Evolutionary conservation across 1,284 basidiomycete genomes (phyloP).

Genomic region (Testicularia cyperi): DNA sequence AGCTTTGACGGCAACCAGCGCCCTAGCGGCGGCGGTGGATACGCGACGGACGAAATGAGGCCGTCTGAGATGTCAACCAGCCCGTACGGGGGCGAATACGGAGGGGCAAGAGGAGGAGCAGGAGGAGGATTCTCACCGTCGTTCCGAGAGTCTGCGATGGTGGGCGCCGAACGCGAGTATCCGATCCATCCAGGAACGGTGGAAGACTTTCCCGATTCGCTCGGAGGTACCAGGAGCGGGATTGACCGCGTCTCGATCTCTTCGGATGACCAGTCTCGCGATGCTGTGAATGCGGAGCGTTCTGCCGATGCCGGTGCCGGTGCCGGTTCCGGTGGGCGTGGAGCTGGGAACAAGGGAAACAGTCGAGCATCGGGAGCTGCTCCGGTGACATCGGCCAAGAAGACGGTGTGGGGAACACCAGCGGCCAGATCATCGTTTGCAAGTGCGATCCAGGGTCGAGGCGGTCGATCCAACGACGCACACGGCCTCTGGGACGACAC

Average conservation of each 20-base stretch:
- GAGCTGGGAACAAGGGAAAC: background rate
- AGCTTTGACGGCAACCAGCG: conserved; percentile 24
- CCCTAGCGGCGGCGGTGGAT: conserved; percentile 1
- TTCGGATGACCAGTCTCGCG: conserved; percentile 12
- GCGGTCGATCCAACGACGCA: conserved; percentile 9
- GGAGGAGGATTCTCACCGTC: conserved; percentile 28
- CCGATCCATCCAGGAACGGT: conserved; percentile 48
- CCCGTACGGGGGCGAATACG: background rate
- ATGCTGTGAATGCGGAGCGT: conserved; percentile 1
- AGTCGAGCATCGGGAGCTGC: background rate
- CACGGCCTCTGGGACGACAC: conserved; percentile 32
- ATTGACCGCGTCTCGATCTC: conserved; percentile 24
- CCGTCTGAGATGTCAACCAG: background rate
- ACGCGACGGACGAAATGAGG: background rate
- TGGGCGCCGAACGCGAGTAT: conserved; percentile 55
- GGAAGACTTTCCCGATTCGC: conserved; percentile 48
- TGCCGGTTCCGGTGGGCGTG: background rate
- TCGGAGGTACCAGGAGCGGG: conserved; percentile 13
- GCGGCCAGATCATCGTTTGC: conserved; percentile 39
- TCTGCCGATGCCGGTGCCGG: too few species aligned
- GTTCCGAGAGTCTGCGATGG: conserved; percentile 53
- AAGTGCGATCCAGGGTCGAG: conserved; percentile 26
- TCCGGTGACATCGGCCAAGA: conserved; percentile 6
- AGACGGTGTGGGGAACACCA: conserved; percentile 58
- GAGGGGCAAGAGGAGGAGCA: too few species aligned